Evolutionary conservation across 2,329 filamentous ascomycete genomes (phyloP).

Genomic region (Fusarium algeriense): DNA sequence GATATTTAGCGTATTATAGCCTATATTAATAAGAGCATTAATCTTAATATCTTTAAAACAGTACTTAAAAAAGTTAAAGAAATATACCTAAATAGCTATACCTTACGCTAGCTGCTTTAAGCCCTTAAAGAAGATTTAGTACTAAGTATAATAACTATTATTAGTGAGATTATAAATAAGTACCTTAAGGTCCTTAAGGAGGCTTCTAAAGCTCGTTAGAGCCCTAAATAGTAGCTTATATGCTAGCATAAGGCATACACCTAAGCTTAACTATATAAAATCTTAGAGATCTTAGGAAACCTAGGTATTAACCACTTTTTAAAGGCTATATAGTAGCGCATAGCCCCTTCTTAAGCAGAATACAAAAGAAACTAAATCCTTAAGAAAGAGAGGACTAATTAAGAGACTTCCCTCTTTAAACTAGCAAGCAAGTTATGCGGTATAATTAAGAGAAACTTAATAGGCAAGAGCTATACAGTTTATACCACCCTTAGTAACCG

Average conservation of each 20-base stretch:
- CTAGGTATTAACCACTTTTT: neutral
- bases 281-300: neutral
- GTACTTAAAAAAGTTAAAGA: neutral
- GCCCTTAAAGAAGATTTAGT: neutral
- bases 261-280: neutral
- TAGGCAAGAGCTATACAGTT: neutral
- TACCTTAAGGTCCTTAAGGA: neutral
- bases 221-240: neutral
- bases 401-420: neutral
- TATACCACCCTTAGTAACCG: neutral
- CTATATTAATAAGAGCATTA: neutral
- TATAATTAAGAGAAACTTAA: neutral
- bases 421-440: neutral
- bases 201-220: neutral
- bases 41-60: neutral
- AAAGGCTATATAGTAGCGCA: neutral
- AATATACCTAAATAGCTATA: neutral
- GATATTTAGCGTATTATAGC: no score
- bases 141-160: neutral
- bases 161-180: neutral
- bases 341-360: neutral
- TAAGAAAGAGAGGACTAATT: neutral
- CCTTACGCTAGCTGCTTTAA: neutral
- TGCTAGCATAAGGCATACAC: neutral
- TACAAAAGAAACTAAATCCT: neutral